These are phyloP conservation scores for Isabelozyma rhagii DNA, from an alignment of 805 yeast species.

Conservation along the genomic window DNA sequence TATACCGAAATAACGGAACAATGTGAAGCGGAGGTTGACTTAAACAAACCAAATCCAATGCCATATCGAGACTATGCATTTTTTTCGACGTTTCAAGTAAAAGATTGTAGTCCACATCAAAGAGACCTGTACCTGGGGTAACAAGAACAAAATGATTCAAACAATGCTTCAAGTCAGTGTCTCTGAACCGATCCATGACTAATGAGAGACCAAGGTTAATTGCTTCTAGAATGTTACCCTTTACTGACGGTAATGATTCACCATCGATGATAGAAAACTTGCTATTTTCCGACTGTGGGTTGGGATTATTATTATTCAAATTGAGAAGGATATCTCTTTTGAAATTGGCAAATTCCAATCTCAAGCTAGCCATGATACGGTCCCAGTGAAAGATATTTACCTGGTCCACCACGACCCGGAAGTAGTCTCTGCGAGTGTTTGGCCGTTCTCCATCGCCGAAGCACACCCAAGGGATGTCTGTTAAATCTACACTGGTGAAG, in stretches of 20 bases:
- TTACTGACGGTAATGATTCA: conserved; percentile 75
- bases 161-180: conserved; percentile 84
- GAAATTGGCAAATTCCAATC: conserved; percentile 82
- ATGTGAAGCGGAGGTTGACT: conserved; percentile 90
- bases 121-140: conserved; percentile 91
- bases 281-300: conserved; percentile 19
- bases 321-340: conserved; percentile 66
- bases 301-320: background rate
- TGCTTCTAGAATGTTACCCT: conserved; percentile 87
- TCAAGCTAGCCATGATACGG: conserved; percentile 81
- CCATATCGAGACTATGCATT: conserved; percentile 73
- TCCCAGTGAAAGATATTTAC: conserved; percentile 88
- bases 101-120: conserved; percentile 82
- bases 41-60: conserved; percentile 83
- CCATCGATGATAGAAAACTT: conserved; percentile 47
- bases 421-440: conserved; percentile 69
- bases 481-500: conserved; percentile 75
- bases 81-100: conserved; percentile 72
- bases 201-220: conserved; percentile 79
- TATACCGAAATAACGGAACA: conserved; percentile 81
- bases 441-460: conserved; percentile 71
- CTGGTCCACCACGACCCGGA: conserved; percentile 92
- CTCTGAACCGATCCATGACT: conserved; percentile 72
- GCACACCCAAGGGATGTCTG: conserved; percentile 50
- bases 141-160: conserved; percentile 85